phyloP scores from a whole-genome alignment of 73 alveolate species.

The Tetrahymena elliotti region DNA sequence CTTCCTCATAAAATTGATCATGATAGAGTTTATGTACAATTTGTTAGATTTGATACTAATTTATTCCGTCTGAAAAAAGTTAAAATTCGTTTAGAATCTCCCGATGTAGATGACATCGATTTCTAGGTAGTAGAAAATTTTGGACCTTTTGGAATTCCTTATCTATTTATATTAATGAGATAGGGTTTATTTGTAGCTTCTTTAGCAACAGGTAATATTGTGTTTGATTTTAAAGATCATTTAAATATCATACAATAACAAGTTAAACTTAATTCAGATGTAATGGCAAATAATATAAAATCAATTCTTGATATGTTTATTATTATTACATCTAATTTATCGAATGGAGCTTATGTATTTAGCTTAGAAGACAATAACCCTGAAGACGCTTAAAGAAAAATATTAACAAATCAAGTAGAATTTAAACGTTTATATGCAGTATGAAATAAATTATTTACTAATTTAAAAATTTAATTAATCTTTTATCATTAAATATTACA shows the following conservation, averaged over 20 bases:
- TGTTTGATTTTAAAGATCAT: neutral
- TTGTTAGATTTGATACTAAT: neutral
- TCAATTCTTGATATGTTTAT: neutral
- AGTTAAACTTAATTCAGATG: neutral
- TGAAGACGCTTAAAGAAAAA: neutral
- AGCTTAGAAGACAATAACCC: neutral
- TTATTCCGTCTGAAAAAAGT: neutral
- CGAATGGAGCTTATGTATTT: neutral
- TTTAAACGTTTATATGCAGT: neutral
- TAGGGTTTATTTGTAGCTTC: neutral
- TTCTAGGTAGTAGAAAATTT: neutral
- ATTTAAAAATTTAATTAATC: no score
- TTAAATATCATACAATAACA: neutral
- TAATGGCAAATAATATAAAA: neutral
- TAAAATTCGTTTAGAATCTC: neutral
- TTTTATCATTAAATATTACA: no score
- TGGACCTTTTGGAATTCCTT: neutral
- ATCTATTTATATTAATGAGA: neutral
- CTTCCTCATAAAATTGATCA: neutral
- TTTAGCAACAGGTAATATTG: neutral
- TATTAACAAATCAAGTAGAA: neutral
- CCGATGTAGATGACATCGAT: neutral
- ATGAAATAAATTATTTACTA: neutral
- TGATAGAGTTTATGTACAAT: neutral
- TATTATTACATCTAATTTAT: neutral